Base-by-base conservation (phyloP, 805 yeast species). In the Hyphopichia homilentoma region DNA sequence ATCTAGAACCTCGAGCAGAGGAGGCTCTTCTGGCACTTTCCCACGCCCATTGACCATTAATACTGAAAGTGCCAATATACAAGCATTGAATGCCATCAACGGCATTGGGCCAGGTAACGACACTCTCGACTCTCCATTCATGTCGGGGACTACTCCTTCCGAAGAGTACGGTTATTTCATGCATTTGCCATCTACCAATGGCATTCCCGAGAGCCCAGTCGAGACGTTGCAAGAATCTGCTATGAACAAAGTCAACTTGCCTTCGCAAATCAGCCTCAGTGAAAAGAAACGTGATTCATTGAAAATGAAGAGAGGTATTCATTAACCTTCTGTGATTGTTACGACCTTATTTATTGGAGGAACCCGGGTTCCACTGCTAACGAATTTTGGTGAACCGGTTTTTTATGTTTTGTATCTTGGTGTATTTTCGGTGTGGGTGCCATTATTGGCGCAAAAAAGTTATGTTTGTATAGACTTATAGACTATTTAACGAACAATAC, bases 221-320 rank as follows among this genome's bases (percentile, higher is more conserved):
- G 36, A 7, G 25, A 35, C n/a, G 27, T 29, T 21, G 36, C 34
- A 20, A 8, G 22, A 20, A 8, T 20, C 9, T 20, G 11, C 22
- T 11, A 20, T 8, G 7, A 20, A 13, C 12, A 26, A 26, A 26
- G 18, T 26, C 11, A 50, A 50, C 36, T 44, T 61, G 32, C 62
- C 64, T 8, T 36, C 49, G 9, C 63, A 59, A 37, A 51, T 54
- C 30, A 58, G 59, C 25, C 48, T 65, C 36, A 62, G 67, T 42
- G 73, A 67, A 34, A 66, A 65, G 52, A 67, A 67, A 50, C 50
- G 73, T 38, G 73, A 67, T 29, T 61, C 68, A 16, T 56, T 67
- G 40, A 66, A 65, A 40, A 43, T 67, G 47, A 67, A 67, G 35
- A 52, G 73, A 49, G 73, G 73, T 20, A 67, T 66, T 18, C 68